phyloP scores from a whole-genome alignment of 768 basidiomycete species.

The Leccinum arenicola region DNA sequence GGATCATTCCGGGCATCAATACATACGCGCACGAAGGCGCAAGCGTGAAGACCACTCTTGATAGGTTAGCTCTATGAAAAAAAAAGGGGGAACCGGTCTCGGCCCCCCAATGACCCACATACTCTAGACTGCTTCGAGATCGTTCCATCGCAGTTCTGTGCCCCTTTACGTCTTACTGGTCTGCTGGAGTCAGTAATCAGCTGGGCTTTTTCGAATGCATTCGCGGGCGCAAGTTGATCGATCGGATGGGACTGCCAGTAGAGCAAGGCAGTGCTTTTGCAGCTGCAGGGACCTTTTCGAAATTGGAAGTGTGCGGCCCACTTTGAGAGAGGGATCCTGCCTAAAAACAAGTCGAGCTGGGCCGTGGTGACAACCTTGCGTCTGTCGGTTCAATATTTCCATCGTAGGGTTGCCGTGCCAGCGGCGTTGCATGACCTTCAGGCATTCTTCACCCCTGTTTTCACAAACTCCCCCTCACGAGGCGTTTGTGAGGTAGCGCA shows the following conservation, averaged over 20 bases:
- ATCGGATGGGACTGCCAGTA: not conserved
- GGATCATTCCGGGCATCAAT: conserved; percentile 29
- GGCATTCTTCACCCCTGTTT: not conserved
- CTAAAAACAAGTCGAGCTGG: not conserved
- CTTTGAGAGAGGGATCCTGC: not conserved
- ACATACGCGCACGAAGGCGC: conserved; percentile 8
- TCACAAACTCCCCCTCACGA: conserved; percentile 13
- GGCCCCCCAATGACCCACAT: conserved; percentile 6
- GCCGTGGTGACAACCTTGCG: not conserved
- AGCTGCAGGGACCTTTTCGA: conserved; percentile 1
- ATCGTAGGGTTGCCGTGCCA: not conserved
- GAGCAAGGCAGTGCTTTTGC: conserved; percentile 8
- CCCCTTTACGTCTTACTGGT: not conserved
- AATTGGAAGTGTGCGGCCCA: not conserved
- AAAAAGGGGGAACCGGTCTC: not conserved
- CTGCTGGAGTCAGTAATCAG: not conserved
- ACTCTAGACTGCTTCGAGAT: not conserved
- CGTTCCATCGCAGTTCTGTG: not conserved
- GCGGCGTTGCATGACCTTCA: not conserved
- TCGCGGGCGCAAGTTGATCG: conserved; percentile 7
- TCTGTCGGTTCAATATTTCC: not conserved
- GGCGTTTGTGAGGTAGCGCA: conserved; percentile 21
- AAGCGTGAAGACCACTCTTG: conserved; percentile 13
- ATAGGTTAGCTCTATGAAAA: conserved; percentile 1
- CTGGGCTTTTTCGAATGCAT: not conserved